Percentiles rank a stretch among this genome's conserved stretches.
phyloP scores from a whole-genome alignment of 805 yeast genomes.

The Wickerhamiella kazuoi region DNA sequence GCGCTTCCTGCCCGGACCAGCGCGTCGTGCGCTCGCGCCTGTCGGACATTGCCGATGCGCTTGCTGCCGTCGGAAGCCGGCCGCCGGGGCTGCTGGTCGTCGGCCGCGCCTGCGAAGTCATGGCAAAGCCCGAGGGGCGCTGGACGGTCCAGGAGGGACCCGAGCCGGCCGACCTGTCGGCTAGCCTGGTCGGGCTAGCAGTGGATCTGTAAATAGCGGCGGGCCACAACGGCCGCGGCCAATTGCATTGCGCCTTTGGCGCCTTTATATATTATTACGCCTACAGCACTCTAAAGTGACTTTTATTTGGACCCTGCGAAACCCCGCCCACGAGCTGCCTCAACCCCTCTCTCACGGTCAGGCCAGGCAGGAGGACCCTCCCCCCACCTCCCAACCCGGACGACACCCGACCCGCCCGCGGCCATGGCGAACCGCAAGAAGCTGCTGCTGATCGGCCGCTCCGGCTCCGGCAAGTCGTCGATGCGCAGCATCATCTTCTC shows the following conservation, averaged over 20 bases:
- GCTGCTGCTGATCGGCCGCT: conserved; percentile 65
- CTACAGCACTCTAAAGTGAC: no score
- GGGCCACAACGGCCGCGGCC: no score
- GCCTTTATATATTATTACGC: no score
- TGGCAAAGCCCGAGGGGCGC: conserved; percentile 18
- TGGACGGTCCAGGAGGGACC: conserved; percentile 36
- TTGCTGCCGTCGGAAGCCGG: conserved; percentile 61
- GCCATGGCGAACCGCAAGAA: conserved; percentile 30
- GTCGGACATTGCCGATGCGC: conserved; percentile 48
- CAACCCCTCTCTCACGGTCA: no score
- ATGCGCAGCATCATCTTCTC: conserved; percentile 92
- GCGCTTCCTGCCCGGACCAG: conserved; percentile 90
- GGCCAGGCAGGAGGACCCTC: neutral
- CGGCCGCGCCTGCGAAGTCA: conserved; percentile 58
- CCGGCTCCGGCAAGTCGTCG: conserved; percentile 94
- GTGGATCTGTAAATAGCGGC: no score
- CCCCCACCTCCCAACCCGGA: neutral
- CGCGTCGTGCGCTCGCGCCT: conserved; percentile 62
- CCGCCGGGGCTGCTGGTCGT: conserved; percentile 85
- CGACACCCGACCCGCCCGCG: neutral
- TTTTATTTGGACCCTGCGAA: no score
- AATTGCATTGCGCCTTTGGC: no score
- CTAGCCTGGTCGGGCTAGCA: no score
- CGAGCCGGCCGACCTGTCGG: no score
- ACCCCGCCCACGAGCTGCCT: no score